Percentiles rank a stretch among this genome's conserved stretches.
Evolutionary conservation across 441 rosid genomes (phyloP).

Genomic region (Corymbia citriodora): DNA sequence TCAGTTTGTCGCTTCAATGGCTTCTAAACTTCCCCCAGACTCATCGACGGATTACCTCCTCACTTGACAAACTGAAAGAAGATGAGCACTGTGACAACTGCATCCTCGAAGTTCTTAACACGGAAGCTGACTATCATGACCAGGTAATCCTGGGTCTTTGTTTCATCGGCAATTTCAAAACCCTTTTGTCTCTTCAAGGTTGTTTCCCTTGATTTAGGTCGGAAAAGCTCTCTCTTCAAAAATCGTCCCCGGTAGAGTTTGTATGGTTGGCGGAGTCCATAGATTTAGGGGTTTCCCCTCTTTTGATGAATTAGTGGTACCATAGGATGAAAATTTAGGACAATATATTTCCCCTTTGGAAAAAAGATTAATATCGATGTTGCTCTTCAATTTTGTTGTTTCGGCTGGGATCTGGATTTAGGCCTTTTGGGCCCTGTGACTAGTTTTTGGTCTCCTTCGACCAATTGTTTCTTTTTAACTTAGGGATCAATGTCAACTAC

Average conservation of each 20-base stretch:
- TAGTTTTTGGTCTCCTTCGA: no score
- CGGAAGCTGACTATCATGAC: neutral
- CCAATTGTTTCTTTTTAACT: no score
- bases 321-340: no score
- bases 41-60: neutral
- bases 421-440: no score
- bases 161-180: neutral
- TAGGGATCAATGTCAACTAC: no score
- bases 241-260: neutral
- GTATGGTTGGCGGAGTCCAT: neutral
- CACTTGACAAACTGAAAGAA: neutral
- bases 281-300: no score
- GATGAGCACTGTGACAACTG: neutral
- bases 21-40: neutral
- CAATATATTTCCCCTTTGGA: no score
- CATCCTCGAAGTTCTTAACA: neutral
- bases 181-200: neutral
- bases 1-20: neutral
- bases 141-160: neutral
- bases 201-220: neutral
- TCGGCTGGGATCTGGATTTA: no score
- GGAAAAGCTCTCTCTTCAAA: neutral
- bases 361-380: no score
- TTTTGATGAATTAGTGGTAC: no score
- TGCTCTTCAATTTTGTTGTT: no score